Conservation (phyloP, 2,329 filamentous ascomycete species). For the Escovopsis weberi region DNA sequence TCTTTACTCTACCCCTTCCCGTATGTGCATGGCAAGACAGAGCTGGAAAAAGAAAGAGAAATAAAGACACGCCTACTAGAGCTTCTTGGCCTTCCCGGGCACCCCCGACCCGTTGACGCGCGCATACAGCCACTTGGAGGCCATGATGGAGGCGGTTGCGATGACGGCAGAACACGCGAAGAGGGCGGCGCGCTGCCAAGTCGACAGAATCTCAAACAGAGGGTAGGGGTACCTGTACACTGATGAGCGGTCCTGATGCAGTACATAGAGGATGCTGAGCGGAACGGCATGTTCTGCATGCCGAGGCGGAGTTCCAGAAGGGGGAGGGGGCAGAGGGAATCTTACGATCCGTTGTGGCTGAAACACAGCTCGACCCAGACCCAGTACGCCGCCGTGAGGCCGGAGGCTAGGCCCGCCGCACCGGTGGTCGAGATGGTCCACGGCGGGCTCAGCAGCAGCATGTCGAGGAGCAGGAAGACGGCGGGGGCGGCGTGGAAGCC, state of each 20-base stretch:
- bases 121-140: conserved; percentile 56
- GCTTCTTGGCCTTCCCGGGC: conserved; percentile 17
- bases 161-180: conserved; percentile 55
- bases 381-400: conserved; percentile 56
- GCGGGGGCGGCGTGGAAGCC: conserved; percentile 54
- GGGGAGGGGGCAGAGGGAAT: too few species aligned
- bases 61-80: conserved; percentile 9
- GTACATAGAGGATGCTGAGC: too few species aligned
- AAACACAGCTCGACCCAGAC: conserved; percentile 64
- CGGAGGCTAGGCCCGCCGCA: conserved; percentile 41
- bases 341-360: conserved; percentile 48
- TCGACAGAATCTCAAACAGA: conserved; percentile 56
- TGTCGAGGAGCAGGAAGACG: conserved; percentile 47
- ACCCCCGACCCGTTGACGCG: conserved; percentile 38
- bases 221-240: conserved; percentile 66
- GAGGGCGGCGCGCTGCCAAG: conserved; percentile 48
- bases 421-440: conserved; percentile 51
- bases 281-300: conserved; percentile 1
- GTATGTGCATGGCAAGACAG: too few species aligned
- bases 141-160: conserved; percentile 56
- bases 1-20: too few species aligned
- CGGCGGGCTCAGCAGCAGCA: conserved; percentile 55
- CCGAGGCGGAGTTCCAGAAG: too few species aligned
- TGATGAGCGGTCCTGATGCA: too few species aligned
- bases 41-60: too few species aligned